Percentiles rank a stretch among this genome's conserved stretches.
These are phyloP conservation scores for Coemansia sp. DNA, from an alignment of 192 early-diverging fungal genomes.

Conservation along the genomic window DNA sequence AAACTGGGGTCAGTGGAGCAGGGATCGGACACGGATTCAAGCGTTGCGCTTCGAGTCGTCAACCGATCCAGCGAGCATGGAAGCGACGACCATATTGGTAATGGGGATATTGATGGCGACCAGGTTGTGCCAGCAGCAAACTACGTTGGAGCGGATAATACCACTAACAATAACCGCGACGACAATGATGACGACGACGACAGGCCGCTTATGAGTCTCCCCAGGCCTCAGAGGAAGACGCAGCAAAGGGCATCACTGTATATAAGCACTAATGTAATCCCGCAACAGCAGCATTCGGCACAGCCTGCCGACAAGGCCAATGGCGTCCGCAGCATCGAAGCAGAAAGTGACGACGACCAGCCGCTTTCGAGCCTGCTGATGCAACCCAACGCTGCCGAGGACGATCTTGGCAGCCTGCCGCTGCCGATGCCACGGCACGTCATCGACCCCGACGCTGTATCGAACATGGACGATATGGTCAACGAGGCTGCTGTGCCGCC, in stretches of 20 bases:
- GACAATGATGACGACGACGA: conserved; percentile 38
- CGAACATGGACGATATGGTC: conserved; percentile 35
- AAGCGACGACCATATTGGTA: conserved; percentile 15
- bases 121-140: conserved; percentile 10
- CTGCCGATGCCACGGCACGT: conserved; percentile 44
- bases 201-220: conserved; percentile 26
- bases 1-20: background rate
- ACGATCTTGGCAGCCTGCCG: conserved; percentile 42
- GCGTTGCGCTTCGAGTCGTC: conserved; percentile 27
- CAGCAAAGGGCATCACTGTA: conserved; percentile 13
- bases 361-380: conserved; percentile 41
- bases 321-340: conserved; percentile 6
- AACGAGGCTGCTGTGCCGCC: conserved; percentile 19
- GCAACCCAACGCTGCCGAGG: conserved; percentile 18
- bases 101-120: conserved; percentile 1
- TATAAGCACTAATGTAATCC: conserved; percentile 12
- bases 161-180: background rate
- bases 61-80: conserved; percentile 18
- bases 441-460: conserved; percentile 34
- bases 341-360: conserved; percentile 39
- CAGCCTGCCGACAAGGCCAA: background rate
- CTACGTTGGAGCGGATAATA: background rate
- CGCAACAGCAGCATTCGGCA: conserved; percentile 11
- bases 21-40: conserved; percentile 6
- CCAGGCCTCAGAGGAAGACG: conserved; percentile 12